Base-by-base conservation (phyloP, 2,329 filamentous ascomycete genomes). In the Clonostachys rosea region DNA sequence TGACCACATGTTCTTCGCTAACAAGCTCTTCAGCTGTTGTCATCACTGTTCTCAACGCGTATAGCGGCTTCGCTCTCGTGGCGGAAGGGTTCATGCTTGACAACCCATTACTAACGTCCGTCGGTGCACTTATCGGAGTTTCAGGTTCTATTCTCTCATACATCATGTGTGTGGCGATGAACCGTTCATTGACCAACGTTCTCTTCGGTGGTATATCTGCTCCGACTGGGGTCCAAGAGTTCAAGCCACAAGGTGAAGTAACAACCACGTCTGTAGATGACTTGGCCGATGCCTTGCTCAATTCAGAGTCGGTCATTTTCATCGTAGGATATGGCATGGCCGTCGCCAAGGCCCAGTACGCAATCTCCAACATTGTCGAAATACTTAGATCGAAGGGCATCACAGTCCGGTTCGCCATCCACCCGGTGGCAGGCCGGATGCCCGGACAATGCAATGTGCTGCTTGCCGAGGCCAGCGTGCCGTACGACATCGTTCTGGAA, bases 241-340 rank as follows among this genome's bases (percentile, higher is more conserved):
- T 81, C 59, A 87, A 91, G 66, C 86, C 92, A 10, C 86, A 94
- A 59, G 91, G 90, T 4, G 76, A 85, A 47, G 82, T 95, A 13
- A 90, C 84, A 0, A 84, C 89, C 60, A 91, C 87, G 0, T 87
- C 78, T 5, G 76, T 92, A 2, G 90, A 95, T 16, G 90, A 95
- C 42, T 86, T 88, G 0, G 87, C 87, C 2, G 89, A 95, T 30
- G 77, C 83, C 0, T 74, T 95, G 4, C 70, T 83, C 14, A 86
- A 86, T 51, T 85, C 89, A 1, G 89, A 95, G 59, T 91, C 78
- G 42, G 89, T 95, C 47, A 94, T 95, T 56, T 91, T 96, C 46
- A 84, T 92, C 2, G 90, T 95, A 6, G 91, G 91, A 1, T 96
- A 95, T 57, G 91, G 91, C 45, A 96, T 96, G 91, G 91, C 91